These are phyloP conservation scores for Acrocalymma vagum DNA, from an alignment of 2,329 filamentous ascomycete genomes.

Conservation along the genomic window DNA sequence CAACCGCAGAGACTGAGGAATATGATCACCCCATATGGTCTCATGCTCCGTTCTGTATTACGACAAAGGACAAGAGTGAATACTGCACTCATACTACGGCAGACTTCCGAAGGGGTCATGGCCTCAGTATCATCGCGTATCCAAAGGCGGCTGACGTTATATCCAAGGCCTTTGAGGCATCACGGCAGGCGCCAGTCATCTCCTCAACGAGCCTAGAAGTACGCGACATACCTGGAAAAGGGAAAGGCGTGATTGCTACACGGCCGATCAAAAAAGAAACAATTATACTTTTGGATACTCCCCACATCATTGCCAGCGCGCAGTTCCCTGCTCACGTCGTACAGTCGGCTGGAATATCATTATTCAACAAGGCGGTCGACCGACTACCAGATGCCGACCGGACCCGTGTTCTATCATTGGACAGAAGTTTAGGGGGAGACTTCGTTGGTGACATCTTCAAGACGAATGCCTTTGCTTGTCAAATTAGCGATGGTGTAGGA, in stretches of 20 bases:
- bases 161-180: slow-evolving; percentile 14
- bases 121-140: slow-evolving; percentile 30
- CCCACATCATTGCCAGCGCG: slow-evolving; percentile 28
- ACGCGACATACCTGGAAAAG: slow-evolving; percentile 27
- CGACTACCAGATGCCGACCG: slow-evolving; percentile 16
- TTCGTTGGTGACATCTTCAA: slow-evolving; percentile 29
- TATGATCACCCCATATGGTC: slow-evolving; percentile 20
- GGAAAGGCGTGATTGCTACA: slow-evolving; percentile 29
- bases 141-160: slow-evolving; percentile 22
- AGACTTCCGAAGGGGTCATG: slow-evolving; percentile 17
- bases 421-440: slow-evolving; percentile 22
- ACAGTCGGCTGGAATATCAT: slow-evolving; percentile 14
- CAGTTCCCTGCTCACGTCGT: slow-evolving; percentile 21
- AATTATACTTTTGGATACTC: slow-evolving; percentile 28
- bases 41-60: slow-evolving; percentile 21
- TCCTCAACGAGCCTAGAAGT: slow-evolving; percentile 18
- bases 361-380: slow-evolving; percentile 19
- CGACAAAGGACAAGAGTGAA: slow-evolving; percentile 9
- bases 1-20: background rate
- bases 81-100: slow-evolving; percentile 29
- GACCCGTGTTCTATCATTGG: slow-evolving; percentile 16
- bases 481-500: slow-evolving; percentile 26
- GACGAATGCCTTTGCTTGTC: slow-evolving; percentile 33
- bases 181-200: background rate
- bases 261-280: slow-evolving; percentile 19